phyloP scores from a whole-genome alignment of 257 asterid species.

The Primulina eburnea region DNA sequence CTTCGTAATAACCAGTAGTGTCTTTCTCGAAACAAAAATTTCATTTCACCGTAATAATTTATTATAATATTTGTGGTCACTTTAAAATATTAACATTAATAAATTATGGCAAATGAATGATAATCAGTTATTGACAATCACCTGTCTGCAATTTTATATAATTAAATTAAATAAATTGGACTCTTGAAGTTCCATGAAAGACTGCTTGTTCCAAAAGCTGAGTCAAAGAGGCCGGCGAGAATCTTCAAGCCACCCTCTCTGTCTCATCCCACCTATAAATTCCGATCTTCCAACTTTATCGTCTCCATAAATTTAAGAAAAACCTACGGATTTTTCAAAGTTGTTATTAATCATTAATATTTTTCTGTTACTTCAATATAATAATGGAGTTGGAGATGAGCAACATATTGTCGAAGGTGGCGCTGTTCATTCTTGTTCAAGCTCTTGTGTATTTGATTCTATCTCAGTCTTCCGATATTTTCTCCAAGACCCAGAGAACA shows the following conservation, averaged over 20 bases:
- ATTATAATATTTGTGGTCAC: too few relatives aligned
- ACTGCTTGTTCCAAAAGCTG: background rate
- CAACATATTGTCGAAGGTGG: slow-evolving; percentile 48
- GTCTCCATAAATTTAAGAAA: background rate
- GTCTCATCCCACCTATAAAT: background rate
- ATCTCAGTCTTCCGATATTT: slow-evolving; percentile 59
- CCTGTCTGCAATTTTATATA: background rate
- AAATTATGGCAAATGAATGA: too few relatives aligned
- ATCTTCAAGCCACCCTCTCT: background rate
- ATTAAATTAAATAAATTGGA: background rate
- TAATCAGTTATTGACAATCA: background rate
- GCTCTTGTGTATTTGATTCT: slow-evolving; percentile 58
- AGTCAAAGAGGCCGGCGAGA: slow-evolving; percentile 10
- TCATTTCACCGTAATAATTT: background rate
- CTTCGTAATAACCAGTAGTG: background rate
- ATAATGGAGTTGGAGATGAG: slow-evolving; percentile 34
- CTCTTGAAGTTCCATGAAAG: background rate
- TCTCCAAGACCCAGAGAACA: slow-evolving; percentile 50
- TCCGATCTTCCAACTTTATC: background rate
- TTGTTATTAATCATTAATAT: background rate
- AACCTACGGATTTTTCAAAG: background rate
- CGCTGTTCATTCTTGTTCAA: slow-evolving; percentile 55
- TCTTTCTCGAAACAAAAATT: background rate
- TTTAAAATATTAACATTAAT: too few relatives aligned
- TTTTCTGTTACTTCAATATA: background rate